Evolutionary conservation across 768 basidiomycete genomes (phyloP), one percentile per base, ranked within the genome.

Genomic region (Rhodosporidiobolus odoratus): DNA sequence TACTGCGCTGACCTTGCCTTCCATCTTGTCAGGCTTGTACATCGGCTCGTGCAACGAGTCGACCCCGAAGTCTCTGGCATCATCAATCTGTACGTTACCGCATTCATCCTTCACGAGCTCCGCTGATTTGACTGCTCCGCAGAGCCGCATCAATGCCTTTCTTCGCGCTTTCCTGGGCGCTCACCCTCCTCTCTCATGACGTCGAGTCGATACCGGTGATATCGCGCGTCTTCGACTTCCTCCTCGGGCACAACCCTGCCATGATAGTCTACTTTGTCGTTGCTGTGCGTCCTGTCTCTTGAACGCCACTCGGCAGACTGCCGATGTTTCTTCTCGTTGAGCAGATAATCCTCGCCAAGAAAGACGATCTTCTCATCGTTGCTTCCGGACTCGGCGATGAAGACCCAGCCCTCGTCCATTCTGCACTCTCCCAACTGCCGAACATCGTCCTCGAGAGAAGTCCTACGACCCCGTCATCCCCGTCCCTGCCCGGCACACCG

Each of bases 111-210:
- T 27, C n/a, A 6, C 3, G 8, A n/a, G 3, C 25, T 25, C 23
- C 10, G 12, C 40, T 35, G 21, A 50, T 23, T 12, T 17, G 15
- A 41, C 30, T 23, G 35, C 35, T 47, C 4, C 19, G 25, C 41
- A 78, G 76, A 40, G 79, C 79, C 16, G 79, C 80, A 0, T 79
- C 80, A 15, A 75, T 82, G 21, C 82, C 82, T 0, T 82, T 81
- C 77, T 83, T 83, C 67, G 80, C 82, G 0, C 75, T 83, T 1
- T 82, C 81, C 2, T 82, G 81, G 81, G 78, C 81, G 1, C 72
- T 83, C 5, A 81, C 81, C 17, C 74, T 83, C 23, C 80, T 83
- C 72, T 79, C 79, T 8, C 82, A 83, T 78, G 81, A 83, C 65
- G 70, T 81, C 63, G 79, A 81, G 65, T 78, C 78, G 13, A 70